phyloP scores from a whole-genome alignment of 2,329 filamentous ascomycete genomes.

The Colletotrichum echinochloae region DNA sequence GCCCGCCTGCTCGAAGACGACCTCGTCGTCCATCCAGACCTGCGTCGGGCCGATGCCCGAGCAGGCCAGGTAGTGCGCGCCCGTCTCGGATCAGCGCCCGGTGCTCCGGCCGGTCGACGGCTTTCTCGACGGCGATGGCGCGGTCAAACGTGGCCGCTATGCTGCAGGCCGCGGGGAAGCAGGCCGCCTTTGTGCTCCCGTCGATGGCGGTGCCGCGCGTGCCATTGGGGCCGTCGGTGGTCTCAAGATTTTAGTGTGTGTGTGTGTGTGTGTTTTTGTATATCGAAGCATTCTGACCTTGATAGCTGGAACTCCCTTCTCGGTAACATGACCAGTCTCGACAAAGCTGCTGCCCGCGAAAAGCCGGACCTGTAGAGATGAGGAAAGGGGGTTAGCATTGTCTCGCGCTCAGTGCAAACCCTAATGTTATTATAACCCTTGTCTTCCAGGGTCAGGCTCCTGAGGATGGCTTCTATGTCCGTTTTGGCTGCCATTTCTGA shows the following conservation, averaged over 20 bases:
- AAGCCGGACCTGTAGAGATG: conserved; percentile 28
- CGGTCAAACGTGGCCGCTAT: conserved; percentile 80
- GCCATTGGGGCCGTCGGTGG: conserved; percentile 40
- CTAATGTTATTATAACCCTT: conserved; percentile 41
- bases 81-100: conserved; percentile 59
- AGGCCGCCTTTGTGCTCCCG: conserved; percentile 36
- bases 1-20: conserved; percentile 49
- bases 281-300: background rate
- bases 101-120: conserved; percentile 63
- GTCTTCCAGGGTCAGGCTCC: conserved; percentile 48
- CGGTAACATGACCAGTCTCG: conserved; percentile 28
- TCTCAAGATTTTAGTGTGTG: background rate
- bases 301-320: conserved; percentile 34
- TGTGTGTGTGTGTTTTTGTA: background rate
- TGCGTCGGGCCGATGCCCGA: conserved; percentile 49
- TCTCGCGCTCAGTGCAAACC: background rate
- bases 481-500: conserved; percentile 25
- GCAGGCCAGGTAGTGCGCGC: conserved; percentile 49
- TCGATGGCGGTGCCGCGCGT: conserved; percentile 40
- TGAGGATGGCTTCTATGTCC: conserved; percentile 45
- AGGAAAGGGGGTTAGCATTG: background rate
- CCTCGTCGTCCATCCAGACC: conserved; percentile 48
- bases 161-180: conserved; percentile 77
- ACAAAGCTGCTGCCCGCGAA: conserved; percentile 39
- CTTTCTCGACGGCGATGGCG: conserved; percentile 59